Evolutionary conservation across 441 rosid species (phyloP).

Genomic region (Euphorbia corollata): DNA sequence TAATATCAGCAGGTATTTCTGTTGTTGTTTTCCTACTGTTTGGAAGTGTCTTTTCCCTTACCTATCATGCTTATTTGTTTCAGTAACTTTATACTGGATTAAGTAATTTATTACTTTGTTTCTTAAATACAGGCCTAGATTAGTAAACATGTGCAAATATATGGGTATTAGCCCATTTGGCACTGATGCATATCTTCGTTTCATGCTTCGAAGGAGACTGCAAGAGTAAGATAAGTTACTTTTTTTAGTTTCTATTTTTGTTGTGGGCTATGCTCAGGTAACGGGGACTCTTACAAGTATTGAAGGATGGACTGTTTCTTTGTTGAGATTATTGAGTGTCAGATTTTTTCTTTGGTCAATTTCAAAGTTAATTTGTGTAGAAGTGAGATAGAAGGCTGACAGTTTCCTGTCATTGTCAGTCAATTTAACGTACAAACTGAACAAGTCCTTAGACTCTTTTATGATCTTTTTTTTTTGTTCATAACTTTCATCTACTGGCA

Average conservation of each 20-base stretch:
- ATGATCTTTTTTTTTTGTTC: neutral
- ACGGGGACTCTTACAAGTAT: neutral
- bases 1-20: constrained; percentile 66
- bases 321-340: neutral
- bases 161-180: constrained; percentile 83
- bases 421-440: neutral
- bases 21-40: constrained; percentile 11
- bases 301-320: neutral
- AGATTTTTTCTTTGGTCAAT: neutral
- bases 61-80: constrained; percentile 16
- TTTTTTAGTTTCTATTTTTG: constrained; percentile 11
- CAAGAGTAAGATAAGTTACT: constrained; percentile 43
- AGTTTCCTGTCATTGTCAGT: neutral
- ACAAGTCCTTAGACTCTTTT: neutral
- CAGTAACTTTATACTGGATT: constrained; percentile 11
- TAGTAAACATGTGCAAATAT: constrained; percentile 79
- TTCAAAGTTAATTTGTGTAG: neutral
- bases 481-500: neutral
- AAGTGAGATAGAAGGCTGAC: neutral
- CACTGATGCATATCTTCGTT: constrained; percentile 75
- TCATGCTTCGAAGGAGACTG: constrained; percentile 71
- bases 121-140: constrained; percentile 54
- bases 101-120: constrained; percentile 21
- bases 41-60: constrained; percentile 6
- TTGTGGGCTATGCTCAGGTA: neutral